Conservation (phyloP, 495 filamentous ascomycete species). For the Neurospora sp. region DNA sequence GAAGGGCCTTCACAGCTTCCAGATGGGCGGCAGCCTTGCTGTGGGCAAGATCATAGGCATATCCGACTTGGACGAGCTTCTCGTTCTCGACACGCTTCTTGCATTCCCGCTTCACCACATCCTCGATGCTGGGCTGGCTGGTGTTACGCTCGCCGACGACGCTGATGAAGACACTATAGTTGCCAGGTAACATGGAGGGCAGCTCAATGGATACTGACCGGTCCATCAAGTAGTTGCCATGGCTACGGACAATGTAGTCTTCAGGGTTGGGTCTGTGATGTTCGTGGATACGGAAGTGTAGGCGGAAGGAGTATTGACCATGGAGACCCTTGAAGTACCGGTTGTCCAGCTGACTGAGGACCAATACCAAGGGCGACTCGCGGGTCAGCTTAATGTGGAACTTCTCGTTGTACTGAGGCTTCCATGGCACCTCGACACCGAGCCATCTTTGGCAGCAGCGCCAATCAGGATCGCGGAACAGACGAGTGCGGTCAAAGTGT, state of each 20-base stretch:
- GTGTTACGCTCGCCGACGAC: constrained; percentile 57
- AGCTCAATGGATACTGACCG: constrained; percentile 41
- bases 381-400: constrained; percentile 68
- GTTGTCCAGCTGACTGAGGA: constrained; percentile 78
- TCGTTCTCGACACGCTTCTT: constrained; percentile 53
- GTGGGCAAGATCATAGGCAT: constrained; percentile 83
- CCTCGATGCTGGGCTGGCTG: constrained; percentile 48
- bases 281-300: constrained; percentile 80
- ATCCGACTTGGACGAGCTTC: constrained; percentile 77
- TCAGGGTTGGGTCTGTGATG: constrained; percentile 58
- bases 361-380: constrained; percentile 63
- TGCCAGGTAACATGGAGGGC: constrained; percentile 58
- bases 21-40: constrained; percentile 61
- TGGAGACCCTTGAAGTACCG: constrained; percentile 78
- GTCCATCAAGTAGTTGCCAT: constrained; percentile 55
- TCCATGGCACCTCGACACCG: constrained; percentile 78
- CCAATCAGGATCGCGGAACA: constrained; percentile 74
- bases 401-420: constrained; percentile 77
- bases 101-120: constrained; percentile 61
- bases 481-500: constrained; percentile 77
- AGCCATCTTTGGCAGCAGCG: constrained; percentile 83
- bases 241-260: constrained; percentile 81
- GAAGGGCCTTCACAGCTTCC: constrained; percentile 46
- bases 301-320: constrained; percentile 70
- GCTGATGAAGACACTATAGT: constrained; percentile 76